These are phyloP conservation scores for Boletus rufocinnamomeus DNA, from an alignment of 768 basidiomycete species.

Conservation along the genomic window DNA sequence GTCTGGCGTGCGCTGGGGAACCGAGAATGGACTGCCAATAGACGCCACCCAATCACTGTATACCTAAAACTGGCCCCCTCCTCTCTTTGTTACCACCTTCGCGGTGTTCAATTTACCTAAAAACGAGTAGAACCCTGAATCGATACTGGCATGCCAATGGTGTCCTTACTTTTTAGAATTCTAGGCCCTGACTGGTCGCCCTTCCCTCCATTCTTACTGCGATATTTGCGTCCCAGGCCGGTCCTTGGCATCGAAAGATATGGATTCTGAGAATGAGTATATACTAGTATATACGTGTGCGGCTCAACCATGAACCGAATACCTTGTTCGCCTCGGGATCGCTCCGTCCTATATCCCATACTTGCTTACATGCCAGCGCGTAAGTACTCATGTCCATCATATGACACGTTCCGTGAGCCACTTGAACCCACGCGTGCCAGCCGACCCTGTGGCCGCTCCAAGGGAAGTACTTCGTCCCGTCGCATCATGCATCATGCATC, in stretches of 20 bases:
- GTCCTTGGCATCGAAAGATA: background rate
- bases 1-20: background rate
- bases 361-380: background rate
- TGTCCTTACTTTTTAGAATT: background rate
- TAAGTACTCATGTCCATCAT: background rate
- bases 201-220: background rate
- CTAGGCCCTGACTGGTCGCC: background rate
- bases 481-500: background rate
- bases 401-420: background rate
- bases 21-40: background rate
- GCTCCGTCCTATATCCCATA: background rate
- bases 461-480: background rate
- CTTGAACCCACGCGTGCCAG: background rate
- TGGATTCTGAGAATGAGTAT: background rate
- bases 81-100: background rate
- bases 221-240: background rate
- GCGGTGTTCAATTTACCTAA: conserved; percentile 15
- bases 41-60: conserved; percentile 16
- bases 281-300: no score
- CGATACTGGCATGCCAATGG: background rate
- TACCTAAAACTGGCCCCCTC: conserved; percentile 1
- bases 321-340: background rate
- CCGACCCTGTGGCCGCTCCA: background rate
- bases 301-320: background rate
- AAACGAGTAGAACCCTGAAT: conserved; percentile 3